Evolutionary conservation across 495 filamentous ascomycete genomes (phyloP).

Genomic region (Daldinia bambusicola): DNA sequence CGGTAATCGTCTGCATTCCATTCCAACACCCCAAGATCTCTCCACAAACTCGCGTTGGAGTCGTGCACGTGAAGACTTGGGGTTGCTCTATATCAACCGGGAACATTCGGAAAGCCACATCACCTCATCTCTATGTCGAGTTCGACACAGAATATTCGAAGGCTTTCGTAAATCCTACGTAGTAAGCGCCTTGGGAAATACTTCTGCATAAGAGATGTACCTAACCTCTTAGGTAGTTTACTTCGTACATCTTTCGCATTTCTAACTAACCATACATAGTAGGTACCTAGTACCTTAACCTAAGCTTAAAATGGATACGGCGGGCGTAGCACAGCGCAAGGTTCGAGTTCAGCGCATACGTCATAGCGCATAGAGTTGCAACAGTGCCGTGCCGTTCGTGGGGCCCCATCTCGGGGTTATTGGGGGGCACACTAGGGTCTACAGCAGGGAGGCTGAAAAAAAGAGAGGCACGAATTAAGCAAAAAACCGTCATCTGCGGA

Average conservation of each 20-base stretch:
- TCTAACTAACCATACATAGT: neutral
- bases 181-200: conserved; percentile 32
- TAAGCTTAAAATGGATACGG: neutral
- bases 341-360: conserved; percentile 6
- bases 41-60: conserved; percentile 23
- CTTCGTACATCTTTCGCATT: conserved; percentile 18
- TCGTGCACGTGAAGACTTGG: conserved; percentile 16
- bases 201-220: neutral
- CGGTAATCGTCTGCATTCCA: conserved; percentile 34
- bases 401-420: conserved; percentile 23
- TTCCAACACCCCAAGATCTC: conserved; percentile 34
- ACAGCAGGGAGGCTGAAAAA: conserved; percentile 27
- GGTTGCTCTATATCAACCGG: neutral
- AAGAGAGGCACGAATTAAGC: neutral
- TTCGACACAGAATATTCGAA: neutral
- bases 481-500: conserved; percentile 13
- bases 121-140: neutral
- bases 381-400: neutral
- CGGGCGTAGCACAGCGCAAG: conserved; percentile 8
- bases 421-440: conserved; percentile 10
- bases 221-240: too few species aligned
- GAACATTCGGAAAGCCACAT: conserved; percentile 3
- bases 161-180: conserved; percentile 12
- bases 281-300: conserved; percentile 27
- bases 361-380: conserved; percentile 28